Evolutionary conservation across 202 grass and related monocot genomes (phyloP).

Genomic region (Zizania palustris): DNA sequence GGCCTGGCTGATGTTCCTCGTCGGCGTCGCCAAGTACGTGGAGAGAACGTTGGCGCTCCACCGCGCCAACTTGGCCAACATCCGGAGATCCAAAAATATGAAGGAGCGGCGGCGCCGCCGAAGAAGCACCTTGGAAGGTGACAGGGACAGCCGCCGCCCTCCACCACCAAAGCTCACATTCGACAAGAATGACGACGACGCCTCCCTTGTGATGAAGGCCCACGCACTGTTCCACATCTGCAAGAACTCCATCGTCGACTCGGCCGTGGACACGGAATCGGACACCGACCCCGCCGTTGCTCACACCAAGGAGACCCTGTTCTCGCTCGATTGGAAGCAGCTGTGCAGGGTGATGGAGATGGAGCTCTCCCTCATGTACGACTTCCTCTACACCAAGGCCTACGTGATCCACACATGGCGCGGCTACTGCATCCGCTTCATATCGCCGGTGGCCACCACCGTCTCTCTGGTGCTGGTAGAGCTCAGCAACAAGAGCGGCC

Average conservation of each 20-base stretch:
- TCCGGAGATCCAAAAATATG: too few species aligned
- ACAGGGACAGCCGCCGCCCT: too few species aligned
- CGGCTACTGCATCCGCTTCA: conserved; percentile 27
- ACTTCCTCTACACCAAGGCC: conserved; percentile 50
- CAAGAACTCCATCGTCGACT: not conserved
- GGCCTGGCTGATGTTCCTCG: too few species aligned
- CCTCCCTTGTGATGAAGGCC: not conserved
- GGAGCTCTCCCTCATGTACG: conserved; percentile 51
- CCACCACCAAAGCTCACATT: too few species aligned
- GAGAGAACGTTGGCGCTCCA: too few species aligned
- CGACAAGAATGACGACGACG: too few species aligned
- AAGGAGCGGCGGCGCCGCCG: too few species aligned
- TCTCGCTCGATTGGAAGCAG: fast-evolving
- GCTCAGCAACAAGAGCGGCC: not conserved
- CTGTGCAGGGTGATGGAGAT: conserved; percentile 18
- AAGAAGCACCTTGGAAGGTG: too few species aligned
- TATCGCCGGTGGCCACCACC: not conserved
- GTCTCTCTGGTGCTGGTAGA: not conserved
- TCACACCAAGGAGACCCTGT: not conserved
- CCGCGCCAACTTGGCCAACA: too few species aligned
- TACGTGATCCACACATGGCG: conserved; percentile 8
- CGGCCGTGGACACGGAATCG: not conserved
- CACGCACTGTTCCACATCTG: not conserved
- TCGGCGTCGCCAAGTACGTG: too few species aligned
- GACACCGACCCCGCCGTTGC: not conserved